A percentile compares a stretch with the other conserved stretches of the same genome.
Conservation (phyloP, 306 rosid genomes). For the Cicer yamashitae region DNA sequence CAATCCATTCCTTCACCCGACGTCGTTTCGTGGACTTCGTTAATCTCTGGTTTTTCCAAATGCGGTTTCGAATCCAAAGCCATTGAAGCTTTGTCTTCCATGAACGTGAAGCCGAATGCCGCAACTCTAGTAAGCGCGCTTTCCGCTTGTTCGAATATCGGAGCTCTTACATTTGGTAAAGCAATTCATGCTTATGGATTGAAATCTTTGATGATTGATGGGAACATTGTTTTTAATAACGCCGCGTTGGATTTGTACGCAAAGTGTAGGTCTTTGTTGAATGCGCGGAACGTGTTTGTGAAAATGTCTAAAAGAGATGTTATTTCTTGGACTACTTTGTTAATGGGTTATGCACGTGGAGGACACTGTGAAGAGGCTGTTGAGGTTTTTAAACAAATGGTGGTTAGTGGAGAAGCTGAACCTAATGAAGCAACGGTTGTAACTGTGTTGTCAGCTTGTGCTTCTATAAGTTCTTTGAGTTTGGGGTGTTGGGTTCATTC, state of each 20-base stretch:
- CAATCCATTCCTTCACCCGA: constrained; percentile 54
- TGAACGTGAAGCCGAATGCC: constrained; percentile 65
- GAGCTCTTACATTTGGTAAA: constrained; percentile 60
- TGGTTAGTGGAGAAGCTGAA: constrained; percentile 50
- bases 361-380: constrained; percentile 68
- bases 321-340: constrained; percentile 76
- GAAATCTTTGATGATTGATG: constrained; percentile 47
- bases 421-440: constrained; percentile 81
- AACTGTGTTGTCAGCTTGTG: constrained; percentile 68
- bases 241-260: constrained; percentile 64
- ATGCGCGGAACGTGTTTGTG: constrained; percentile 61
- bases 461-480: constrained; percentile 65
- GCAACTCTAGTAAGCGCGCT: constrained; percentile 66
- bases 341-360: constrained; percentile 71
- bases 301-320: constrained; percentile 68
- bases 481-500: constrained; percentile 79
- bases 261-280: constrained; percentile 58
- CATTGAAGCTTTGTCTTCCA: constrained; percentile 52
- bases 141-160: constrained; percentile 68
- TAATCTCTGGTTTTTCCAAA: constrained; percentile 72
- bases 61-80: constrained; percentile 72
- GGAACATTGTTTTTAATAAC: constrained; percentile 55
- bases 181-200: constrained; percentile 65
- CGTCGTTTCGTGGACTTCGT: constrained; percentile 82
- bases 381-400: constrained; percentile 63